Conservation (phyloP, 768 basidiomycete genomes). For the Asterophora lycoperdoides region DNA sequence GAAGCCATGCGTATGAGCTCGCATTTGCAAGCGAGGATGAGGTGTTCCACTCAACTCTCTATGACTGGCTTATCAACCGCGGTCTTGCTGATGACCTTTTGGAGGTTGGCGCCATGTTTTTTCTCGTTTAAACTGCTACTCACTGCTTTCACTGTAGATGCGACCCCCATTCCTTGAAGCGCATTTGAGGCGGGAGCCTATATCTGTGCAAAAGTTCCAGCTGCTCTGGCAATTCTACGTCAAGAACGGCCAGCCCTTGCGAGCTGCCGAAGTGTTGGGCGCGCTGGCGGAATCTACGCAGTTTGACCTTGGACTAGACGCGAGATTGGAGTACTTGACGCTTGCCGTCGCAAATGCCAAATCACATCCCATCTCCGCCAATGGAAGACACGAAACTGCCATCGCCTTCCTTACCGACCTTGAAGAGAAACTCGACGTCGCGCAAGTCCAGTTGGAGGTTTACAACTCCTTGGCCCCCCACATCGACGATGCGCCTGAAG, state of each 20-base stretch:
- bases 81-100: conserved; percentile 84
- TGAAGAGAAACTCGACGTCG: conserved; percentile 96
- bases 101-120: conserved; percentile 53
- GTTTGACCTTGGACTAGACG: conserved; percentile 68
- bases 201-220: conserved; percentile 77
- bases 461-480: conserved; percentile 64
- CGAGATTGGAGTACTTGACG: conserved; percentile 87
- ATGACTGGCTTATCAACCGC: conserved; percentile 87
- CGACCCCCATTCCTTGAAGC: conserved; percentile 85
- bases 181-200: conserved; percentile 78
- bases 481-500: conserved; percentile 54
- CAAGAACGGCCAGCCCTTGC: conserved; percentile 79
- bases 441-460: conserved; percentile 94
- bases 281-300: conserved; percentile 79
- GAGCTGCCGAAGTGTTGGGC: conserved; percentile 84
- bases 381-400: conserved; percentile 80
- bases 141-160: conserved; percentile 45
- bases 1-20: conserved; percentile 80
- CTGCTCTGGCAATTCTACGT: conserved; percentile 97
- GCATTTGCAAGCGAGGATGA: conserved; percentile 84
- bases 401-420: conserved; percentile 92
- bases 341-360: conserved; percentile 95
- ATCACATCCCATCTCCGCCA: conserved; percentile 79
- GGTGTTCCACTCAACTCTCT: conserved; percentile 90
- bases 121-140: background rate